Base-by-base conservation (phyloP, 352 stramenopile species). In the Phytophthora europaea region DNA sequence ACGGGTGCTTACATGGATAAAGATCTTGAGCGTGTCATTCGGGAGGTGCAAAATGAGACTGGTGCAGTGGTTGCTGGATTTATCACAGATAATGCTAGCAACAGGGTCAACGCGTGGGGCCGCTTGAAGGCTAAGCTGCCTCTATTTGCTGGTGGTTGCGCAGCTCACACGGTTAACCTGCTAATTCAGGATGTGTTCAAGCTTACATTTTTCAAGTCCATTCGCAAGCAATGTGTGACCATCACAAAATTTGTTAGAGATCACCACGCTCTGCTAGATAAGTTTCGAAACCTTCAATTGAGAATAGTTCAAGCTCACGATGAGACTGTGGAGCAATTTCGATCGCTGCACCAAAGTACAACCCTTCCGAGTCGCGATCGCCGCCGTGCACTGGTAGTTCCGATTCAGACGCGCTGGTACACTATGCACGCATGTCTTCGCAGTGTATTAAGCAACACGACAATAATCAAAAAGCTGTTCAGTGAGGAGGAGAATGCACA, bases 371-470 rank as follows among this genome's bases (percentile, higher is more conserved):
- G 26, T 9, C 12, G 4, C 3, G 56, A 43, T 28, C 57, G 40
- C 12, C 51, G 38, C 7, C 50, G 61, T 3, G 51, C 51, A 47
- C 18, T 68, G 7, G 61, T 68, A 9, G 23, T 68, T 6, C 61
- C 20, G 13, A 48, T 61, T 23, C 61, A 60, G 20, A 55, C 61
- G 5, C 61, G 61, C 7, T 68, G 61, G 51, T 61, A 68, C n/a
- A 61, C 61, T 23, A 7, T 61, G 12, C 61, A 68, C 13, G 61
- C 34, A 5, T 68, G 61, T 13, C 34, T 61, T 5, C 20, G 51
- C 23, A 68, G 23, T 31, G 61, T 61, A 3, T 4, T 55, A 2
- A 55, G 23, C n/a, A 67, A 67, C 16, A 47, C 34, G 26, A 58
- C 22, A 8, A 68, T 55, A 5, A 45, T 71, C 20, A 47, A 71